A percentile compares a stretch with the other conserved stretches of the same genome.
Evolutionary conservation across 768 basidiomycete species (phyloP).

Genomic region (Boletus subparvulus): DNA sequence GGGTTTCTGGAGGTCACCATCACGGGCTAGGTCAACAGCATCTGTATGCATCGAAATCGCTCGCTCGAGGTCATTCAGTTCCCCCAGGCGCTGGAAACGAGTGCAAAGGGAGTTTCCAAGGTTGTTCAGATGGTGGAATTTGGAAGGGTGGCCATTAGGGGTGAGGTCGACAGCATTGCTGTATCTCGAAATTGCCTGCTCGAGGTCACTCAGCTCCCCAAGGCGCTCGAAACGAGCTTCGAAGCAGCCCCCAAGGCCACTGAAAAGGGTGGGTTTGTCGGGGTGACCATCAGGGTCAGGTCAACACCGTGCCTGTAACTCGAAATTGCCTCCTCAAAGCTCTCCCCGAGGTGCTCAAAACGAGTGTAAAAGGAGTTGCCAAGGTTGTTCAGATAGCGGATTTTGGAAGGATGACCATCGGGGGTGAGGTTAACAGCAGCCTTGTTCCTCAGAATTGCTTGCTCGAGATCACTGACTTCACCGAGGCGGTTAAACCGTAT

Average conservation of each 20-base stretch:
- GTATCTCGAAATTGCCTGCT: neutral
- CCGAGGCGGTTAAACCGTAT: neutral
- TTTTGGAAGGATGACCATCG: neutral
- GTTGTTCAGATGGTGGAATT: too few relatives aligned
- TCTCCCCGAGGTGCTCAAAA: neutral
- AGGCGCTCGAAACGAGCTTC: neutral
- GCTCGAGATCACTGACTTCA: neutral
- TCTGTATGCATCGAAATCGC: too few relatives aligned
- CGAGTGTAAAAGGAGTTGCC: neutral
- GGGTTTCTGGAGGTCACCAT: too few relatives aligned
- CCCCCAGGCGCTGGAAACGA: too few relatives aligned
- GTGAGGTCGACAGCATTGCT: too few relatives aligned
- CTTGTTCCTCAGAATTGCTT: neutral
- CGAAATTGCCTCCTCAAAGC: neutral
- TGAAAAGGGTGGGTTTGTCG: too few relatives aligned
- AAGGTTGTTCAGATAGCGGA: neutral
- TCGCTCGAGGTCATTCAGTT: too few relatives aligned
- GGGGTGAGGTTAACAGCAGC: neutral
- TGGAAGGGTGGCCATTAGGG: too few relatives aligned
- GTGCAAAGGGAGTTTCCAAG: too few relatives aligned
- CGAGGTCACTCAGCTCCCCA: neutral
- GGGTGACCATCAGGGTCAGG: too few relatives aligned
- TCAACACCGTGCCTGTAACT: neutral
- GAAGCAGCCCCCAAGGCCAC: neutral
- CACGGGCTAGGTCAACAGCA: too few relatives aligned